Base-by-base conservation (phyloP, 2,329 filamentous ascomycete genomes). In the Phaeophleospora eucalypticola region DNA sequence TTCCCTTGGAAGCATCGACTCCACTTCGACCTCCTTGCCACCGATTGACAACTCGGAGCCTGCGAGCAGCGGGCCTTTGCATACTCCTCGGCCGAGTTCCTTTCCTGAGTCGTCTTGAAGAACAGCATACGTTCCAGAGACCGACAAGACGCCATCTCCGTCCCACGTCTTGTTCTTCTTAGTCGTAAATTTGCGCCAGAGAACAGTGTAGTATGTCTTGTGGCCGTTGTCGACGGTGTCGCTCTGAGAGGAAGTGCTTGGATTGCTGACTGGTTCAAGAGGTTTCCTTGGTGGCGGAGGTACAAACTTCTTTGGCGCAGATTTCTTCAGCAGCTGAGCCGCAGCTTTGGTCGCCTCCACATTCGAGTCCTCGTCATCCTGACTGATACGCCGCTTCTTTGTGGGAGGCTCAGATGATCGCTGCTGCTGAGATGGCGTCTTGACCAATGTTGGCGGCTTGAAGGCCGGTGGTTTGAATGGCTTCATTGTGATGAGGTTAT, bases 141-240 rank as follows among this genome's bases (percentile, higher is more conserved):
- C 71, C 3, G 73, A 71, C 7, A 87, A 70, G 2, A 86, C 73
- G 1, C 83, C 84, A 65, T 88, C 84, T 2, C 84, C 83, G 58
- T 87, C 84, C 83, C 84, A 88, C 4, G 82, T 87, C 63, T 87
- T 87, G 65, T 87, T 80, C 67, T 87, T 88, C 65, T 86, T 87
- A 4, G 71, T 77, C 0, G 82, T 86, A 42, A 77, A 79, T 64
- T 85, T 86, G 16, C 84, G 79, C 83, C 72, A 75, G 14, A 75
- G 50, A 0, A 75, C 72, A 0, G 62, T 68, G 45, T 71, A 75
- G 50, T 72, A 74, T 38, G 57, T 66, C 34, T 69, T 61, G 4
- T 53, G 45, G 9, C 58, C 59, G n/a, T 48, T 39, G 6, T 59
- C 50, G 15, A 44, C 3, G 33, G 29, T 36, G 15, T 45, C 34